A percentile compares a stretch with the other conserved stretches of the same genome.
These are phyloP conservation scores for Orbilia blumenaviensis DNA, from an alignment of 2,329 filamentous ascomycete genomes.

Conservation along the genomic window DNA sequence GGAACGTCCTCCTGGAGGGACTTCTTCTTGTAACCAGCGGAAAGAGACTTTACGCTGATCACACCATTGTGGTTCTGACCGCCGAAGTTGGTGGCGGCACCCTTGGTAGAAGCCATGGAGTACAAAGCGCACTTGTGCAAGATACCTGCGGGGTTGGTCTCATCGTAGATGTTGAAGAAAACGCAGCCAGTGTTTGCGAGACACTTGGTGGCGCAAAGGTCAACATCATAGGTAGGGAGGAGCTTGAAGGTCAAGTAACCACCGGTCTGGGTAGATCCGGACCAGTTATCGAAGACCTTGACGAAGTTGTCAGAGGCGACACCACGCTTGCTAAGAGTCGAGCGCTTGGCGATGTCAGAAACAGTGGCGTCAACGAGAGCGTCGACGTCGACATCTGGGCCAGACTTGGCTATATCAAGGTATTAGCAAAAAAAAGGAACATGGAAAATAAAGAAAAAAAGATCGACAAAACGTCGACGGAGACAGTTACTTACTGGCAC, in stretches of 20 bases:
- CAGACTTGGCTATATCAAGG: neutral
- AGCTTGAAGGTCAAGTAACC: conserved; percentile 11
- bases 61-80: neutral
- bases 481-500: neutral
- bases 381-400: conserved; percentile 16
- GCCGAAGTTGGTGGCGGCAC: neutral
- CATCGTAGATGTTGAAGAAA: conserved; percentile 34
- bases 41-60: conserved; percentile 6
- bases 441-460: too few relatives aligned
- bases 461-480: neutral
- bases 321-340: neutral
- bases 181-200: conserved; percentile 11
- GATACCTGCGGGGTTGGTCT: neutral
- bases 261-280: conserved; percentile 14
- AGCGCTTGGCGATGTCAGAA: neutral
- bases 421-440: neutral
- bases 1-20: conserved; percentile 9
- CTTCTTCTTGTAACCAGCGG: conserved; percentile 20
- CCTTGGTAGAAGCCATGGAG: conserved; percentile 20
- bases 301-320: conserved; percentile 18
- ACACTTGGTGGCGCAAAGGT: conserved; percentile 17
- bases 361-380: neutral
- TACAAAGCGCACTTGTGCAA: conserved; percentile 26
- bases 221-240: conserved; percentile 11
- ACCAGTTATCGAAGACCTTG: conserved; percentile 26